These are phyloP conservation scores for Truncatella angustata DNA, from an alignment of 2,329 filamentous ascomycete genomes.

Conservation along the genomic window DNA sequence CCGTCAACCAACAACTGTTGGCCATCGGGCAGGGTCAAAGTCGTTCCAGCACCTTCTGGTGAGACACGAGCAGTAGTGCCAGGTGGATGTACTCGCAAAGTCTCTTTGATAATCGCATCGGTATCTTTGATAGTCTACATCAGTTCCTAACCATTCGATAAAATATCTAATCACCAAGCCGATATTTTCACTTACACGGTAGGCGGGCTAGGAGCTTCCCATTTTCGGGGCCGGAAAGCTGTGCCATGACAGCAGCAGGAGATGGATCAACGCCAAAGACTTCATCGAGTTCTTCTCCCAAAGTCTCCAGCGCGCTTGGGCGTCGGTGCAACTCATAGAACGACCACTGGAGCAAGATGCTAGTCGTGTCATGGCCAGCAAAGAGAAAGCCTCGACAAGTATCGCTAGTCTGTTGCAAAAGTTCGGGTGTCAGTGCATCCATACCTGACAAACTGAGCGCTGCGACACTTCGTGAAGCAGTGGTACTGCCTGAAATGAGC, in stretches of 20 bases:
- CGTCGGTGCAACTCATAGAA: constrained; percentile 17
- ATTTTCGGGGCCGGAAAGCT: constrained; percentile 6
- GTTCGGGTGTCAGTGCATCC: constrained; percentile 10
- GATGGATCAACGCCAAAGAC: constrained; percentile 10
- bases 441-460: constrained; percentile 15
- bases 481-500: not conserved
- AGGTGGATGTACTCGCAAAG: constrained; percentile 15
- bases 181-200: not conserved
- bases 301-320: constrained; percentile 12
- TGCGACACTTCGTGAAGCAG: constrained; percentile 6
- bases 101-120: constrained; percentile 17
- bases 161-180: not conserved
- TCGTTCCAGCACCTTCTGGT: constrained; percentile 12
- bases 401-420: constrained; percentile 15
- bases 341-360: constrained; percentile 13
- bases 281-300: constrained; percentile 6
- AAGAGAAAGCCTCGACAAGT: constrained; percentile 18
- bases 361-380: constrained; percentile 19
- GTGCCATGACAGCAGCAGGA: constrained; percentile 2
- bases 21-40: constrained; percentile 14
- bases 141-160: not conserved
- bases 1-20: constrained; percentile 16
- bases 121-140: not conserved
- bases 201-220: constrained; percentile 13
- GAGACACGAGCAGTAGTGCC: constrained; percentile 14